Conservation (phyloP, 1,284 basidiomycete species). For the Serendipita sp. region DNA sequence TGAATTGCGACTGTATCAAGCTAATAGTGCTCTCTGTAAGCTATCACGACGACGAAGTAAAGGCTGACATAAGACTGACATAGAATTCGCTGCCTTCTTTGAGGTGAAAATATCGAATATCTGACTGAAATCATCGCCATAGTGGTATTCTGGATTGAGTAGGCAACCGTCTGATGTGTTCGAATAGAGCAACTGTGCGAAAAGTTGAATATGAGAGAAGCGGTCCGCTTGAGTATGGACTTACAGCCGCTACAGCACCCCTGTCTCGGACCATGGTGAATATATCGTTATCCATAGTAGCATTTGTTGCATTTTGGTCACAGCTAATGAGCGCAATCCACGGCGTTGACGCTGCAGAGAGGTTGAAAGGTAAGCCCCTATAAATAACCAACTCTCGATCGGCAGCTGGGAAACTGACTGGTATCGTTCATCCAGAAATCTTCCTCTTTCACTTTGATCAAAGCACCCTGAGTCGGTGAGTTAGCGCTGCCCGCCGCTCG, state of each 20-base stretch:
- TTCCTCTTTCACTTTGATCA: not conserved
- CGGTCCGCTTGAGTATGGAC: not conserved
- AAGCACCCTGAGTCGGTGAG: not conserved
- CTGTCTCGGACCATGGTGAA: constrained; percentile 64
- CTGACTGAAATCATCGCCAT: constrained; percentile 51
- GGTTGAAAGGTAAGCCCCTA: not conserved
- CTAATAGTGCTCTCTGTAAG: constrained; percentile 26
- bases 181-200: constrained; percentile 58
- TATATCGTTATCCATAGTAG: constrained; percentile 47
- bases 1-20: constrained; percentile 52
- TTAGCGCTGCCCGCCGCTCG: not conserved
- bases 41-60: constrained; percentile 3
- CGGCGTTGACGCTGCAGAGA: constrained; percentile 49
- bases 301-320: constrained; percentile 56
- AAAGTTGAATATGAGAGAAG: not conserved
- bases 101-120: constrained; percentile 71
- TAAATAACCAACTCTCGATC: not conserved
- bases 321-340: constrained; percentile 83
- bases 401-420: not conserved
- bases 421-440: not conserved
- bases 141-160: constrained; percentile 56
- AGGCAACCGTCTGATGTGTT: constrained; percentile 54
- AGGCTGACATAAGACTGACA: constrained; percentile 6
- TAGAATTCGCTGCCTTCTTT: constrained; percentile 30
- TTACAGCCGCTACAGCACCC: constrained; percentile 64